Conservation (phyloP, 2,329 filamentous ascomycete species). For the Coniochaeta sp. region DNA sequence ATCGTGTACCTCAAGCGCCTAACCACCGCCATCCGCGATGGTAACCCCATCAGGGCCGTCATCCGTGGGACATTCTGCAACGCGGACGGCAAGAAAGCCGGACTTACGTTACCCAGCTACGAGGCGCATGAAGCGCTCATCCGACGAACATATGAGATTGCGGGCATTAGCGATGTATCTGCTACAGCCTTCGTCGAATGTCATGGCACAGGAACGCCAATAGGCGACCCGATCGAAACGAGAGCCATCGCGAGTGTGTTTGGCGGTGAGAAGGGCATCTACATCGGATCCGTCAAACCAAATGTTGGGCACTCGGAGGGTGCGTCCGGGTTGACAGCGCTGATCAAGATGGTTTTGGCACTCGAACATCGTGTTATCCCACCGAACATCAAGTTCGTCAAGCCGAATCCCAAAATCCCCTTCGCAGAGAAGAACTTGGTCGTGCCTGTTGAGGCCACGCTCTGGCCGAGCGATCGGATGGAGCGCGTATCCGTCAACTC, state of each 20-base stretch:
- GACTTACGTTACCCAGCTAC: too few relatives aligned
- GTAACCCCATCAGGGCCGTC: too few relatives aligned
- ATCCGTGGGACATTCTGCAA: too few relatives aligned
- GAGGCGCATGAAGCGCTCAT: too few relatives aligned
- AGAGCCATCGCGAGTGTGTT: conserved; percentile 21
- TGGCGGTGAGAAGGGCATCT: neutral
- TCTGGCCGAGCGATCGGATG: conserved; percentile 14
- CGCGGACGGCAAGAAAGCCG: too few relatives aligned
- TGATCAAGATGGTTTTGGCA: conserved; percentile 23
- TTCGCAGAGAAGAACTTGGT: neutral
- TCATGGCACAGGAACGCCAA: conserved; percentile 34
- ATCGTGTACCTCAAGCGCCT: too few relatives aligned
- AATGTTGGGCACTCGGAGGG: conserved; percentile 24
- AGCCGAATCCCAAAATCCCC: conserved; percentile 9
- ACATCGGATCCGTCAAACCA: conserved; percentile 18
- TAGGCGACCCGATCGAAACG: conserved; percentile 31
- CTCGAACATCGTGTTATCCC: conserved; percentile 22
- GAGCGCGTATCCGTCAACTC: conserved; percentile 23
- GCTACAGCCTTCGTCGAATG: conserved; percentile 21
- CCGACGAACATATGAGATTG: too few relatives aligned
- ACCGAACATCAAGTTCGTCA: conserved; percentile 13
- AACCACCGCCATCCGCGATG: too few relatives aligned
- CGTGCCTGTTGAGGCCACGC: conserved; percentile 14
- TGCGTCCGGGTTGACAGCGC: conserved; percentile 13
- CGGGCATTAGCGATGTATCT: neutral